A percentile compares a stretch with the other conserved stretches of the same genome.
These are phyloP conservation scores for Eucalyptus melliodora DNA, from an alignment of 345 rosid species.

Conservation along the genomic window DNA sequence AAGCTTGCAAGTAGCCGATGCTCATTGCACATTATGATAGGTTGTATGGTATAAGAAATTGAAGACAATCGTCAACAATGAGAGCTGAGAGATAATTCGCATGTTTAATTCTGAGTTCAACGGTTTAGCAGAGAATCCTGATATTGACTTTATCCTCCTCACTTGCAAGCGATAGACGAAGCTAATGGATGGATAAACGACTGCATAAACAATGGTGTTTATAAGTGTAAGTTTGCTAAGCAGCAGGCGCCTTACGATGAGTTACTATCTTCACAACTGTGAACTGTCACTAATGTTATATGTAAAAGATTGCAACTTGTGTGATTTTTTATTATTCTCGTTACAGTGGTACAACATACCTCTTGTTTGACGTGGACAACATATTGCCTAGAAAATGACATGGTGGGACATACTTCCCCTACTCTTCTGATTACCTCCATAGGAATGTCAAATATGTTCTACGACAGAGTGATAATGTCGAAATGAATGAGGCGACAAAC, in stretches of 20 bases:
- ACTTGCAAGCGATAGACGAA: too few species aligned
- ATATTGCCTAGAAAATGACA: background rate
- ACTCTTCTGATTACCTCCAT: background rate
- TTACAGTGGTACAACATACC: background rate
- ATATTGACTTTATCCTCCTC: too few species aligned
- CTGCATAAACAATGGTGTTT: too few species aligned
- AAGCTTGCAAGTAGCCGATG: too few species aligned
- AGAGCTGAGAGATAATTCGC: too few species aligned
- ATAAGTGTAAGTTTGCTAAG: slow-evolving; percentile 9
- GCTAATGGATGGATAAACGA: too few species aligned
- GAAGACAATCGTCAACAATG: too few species aligned
- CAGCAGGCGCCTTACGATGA: slow-evolving; percentile 34
- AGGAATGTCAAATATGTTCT: background rate
- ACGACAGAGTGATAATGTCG: background rate
- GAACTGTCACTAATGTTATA: background rate
- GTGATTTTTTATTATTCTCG: background rate
- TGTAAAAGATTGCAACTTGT: background rate
- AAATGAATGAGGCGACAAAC: background rate
- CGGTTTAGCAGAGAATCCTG: too few species aligned
- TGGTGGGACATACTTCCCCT: background rate
- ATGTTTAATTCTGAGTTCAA: too few species aligned
- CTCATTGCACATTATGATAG: too few species aligned
- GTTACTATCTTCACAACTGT: background rate
- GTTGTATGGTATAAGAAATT: too few species aligned
- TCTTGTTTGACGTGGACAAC: too few species aligned